Evolutionary conservation across 306 rosid genomes (phyloP).

Genomic region (Vigna reflexopilosa): DNA sequence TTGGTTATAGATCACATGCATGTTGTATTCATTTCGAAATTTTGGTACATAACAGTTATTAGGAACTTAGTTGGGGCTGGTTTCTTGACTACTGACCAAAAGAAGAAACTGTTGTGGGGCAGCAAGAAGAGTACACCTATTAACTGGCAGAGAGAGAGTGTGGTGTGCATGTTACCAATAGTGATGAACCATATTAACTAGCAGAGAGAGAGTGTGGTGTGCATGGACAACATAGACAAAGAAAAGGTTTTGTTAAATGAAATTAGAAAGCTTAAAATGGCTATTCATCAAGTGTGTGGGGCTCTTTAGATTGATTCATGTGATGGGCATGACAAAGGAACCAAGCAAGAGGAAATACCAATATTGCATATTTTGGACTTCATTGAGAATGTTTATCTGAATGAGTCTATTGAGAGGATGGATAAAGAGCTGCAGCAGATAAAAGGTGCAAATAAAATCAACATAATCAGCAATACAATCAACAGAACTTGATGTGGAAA

Average conservation of each 20-base stretch:
- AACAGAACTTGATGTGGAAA: conserved; percentile 66
- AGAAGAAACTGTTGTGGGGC: conserved; percentile 99
- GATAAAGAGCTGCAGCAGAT: conserved; percentile 60
- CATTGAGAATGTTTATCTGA: conserved; percentile 59
- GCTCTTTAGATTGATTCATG: conserved; percentile 71
- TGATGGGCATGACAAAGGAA: conserved; percentile 50
- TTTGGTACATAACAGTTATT: conserved; percentile 67
- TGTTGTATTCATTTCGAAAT: conserved; percentile 35
- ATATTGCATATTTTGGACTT: conserved; percentile 61
- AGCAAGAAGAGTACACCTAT: conserved; percentile 68
- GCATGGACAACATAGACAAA: conserved; percentile 18
- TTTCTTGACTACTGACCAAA: conserved; percentile 88
- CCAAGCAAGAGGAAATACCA: conserved; percentile 58
- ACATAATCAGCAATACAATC: no score
- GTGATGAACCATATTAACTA: no score
- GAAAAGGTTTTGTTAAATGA: conserved; percentile 74
- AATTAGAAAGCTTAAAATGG: conserved; percentile 69
- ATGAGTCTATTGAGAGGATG: conserved; percentile 58
- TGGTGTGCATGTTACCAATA: no score
- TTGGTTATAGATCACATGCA: conserved; percentile 17
- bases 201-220: no score
- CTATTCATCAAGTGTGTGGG: conserved; percentile 65
- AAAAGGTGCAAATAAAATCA: conserved; percentile 40
- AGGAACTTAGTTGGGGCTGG: conserved; percentile 77
- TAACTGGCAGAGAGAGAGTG: no score